Evolutionary conservation across 1,284 basidiomycete species (phyloP), one percentile per base, ranked within the genome.

Genomic region (Nidula niveotomentosa): DNA sequence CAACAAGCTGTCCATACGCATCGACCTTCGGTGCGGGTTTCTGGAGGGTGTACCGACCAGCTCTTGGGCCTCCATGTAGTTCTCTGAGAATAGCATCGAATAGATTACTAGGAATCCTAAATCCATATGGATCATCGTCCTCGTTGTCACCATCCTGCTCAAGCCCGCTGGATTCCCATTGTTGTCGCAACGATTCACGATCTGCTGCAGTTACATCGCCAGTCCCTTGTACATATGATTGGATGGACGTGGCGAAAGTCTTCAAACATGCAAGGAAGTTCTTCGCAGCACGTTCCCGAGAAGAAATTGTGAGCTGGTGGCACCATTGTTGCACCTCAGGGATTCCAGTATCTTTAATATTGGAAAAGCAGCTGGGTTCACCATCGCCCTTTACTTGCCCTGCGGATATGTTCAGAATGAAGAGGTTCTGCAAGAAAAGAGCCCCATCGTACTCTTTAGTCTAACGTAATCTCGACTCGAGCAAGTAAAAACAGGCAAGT

Each of bases 401-500:
- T 79, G 51, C 36, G 49, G 50, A 52, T 23, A 57, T 53, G 58
- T 53, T 57, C 34, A 54, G 46, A 12, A 46, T 56, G 41, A 37
- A 30, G 5, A 23, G 46, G 9, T 45, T 15, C 7, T 46, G n/a
- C 23, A 41, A 12, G 37, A 2, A 17, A 12, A 35, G 45, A 39
- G 52, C 70, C 10, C 13, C 12, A 10, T 12, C 13, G 51, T 58
- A 78, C 80, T 74, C 58, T 75, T 81, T 34, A 84, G 62, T 45
- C 82, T 71, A 33, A 84, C 76, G 59, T 86, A 86, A 63, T 87
- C 84, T 12, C 84, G 76, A 33, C 81, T 78, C 0, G 83, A 85
- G 55, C 76, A 79, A 6, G 83, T 84, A 67, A 86, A 86, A 9
- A 85, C 83, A 3, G 84, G 84, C 3, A 86, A 73, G 56, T 85